Conservation (phyloP, 345 rosid species). For the Hypericum androsaemum region DNA sequence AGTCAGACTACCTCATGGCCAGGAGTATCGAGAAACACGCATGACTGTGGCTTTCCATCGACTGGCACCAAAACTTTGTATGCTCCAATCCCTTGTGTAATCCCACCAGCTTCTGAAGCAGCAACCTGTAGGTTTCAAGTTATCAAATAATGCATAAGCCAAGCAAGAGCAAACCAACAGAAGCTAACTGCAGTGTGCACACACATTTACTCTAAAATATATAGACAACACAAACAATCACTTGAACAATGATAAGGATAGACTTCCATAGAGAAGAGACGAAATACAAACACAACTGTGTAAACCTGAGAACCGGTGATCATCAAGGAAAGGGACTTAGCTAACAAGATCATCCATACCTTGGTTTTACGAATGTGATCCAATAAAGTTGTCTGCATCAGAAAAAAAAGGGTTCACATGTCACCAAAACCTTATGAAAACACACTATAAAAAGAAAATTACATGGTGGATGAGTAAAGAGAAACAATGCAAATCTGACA, state of each 20-base stretch:
- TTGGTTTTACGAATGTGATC: conserved; percentile 88
- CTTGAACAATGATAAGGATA: neutral
- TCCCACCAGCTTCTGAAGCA: conserved; percentile 96
- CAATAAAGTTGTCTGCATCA: conserved; percentile 86
- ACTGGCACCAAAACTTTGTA: conserved; percentile 70
- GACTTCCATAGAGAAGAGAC: neutral
- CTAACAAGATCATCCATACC: conserved; percentile 33
- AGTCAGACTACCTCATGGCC: conserved; percentile 76
- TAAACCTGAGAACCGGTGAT: conserved; percentile 1
- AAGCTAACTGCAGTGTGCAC: conserved; percentile 7
- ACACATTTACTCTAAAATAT: neutral
- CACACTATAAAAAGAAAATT: neutral
- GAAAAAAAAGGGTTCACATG: conserved; percentile 15
- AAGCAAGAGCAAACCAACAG: conserved; percentile 4
- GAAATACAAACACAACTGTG: neutral
- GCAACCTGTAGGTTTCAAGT: conserved; percentile 58
- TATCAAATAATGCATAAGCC: conserved; percentile 10
- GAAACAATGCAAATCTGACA: too few relatives aligned
- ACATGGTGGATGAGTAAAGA: too few relatives aligned
- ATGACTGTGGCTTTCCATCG: conserved; percentile 67
- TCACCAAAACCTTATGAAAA: conserved; percentile 22
- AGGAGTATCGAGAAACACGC: conserved; percentile 98
- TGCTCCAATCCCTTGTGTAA: conserved; percentile 98
- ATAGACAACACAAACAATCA: too few relatives aligned
- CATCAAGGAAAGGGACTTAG: conserved; percentile 6